Conservation (phyloP, 2,329 filamentous ascomycete species). For the Podosphaera fusca region DNA sequence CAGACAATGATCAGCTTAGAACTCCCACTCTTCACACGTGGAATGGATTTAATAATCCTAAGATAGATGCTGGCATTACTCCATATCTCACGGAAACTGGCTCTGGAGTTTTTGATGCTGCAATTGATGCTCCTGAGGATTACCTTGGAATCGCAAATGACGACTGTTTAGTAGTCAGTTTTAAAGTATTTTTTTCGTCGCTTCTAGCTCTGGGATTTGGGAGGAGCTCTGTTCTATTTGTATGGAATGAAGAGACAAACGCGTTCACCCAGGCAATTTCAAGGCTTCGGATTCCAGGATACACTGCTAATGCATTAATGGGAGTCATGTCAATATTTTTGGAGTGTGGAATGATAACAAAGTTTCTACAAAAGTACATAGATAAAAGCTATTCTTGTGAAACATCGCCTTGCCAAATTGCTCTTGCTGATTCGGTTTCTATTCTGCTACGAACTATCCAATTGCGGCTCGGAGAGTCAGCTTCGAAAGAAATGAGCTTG, state of each 20-base stretch:
- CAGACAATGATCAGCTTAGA: constrained; percentile 15
- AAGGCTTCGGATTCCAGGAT: constrained; percentile 25
- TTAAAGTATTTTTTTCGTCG: constrained; percentile 27
- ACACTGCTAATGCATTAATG: constrained; percentile 27
- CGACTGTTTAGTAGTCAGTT: constrained; percentile 23
- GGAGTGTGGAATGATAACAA: constrained; percentile 17
- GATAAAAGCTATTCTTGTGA: constrained; percentile 12
- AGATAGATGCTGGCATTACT: constrained; percentile 20
- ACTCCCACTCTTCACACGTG: constrained; percentile 34
- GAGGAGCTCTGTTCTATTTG: constrained; percentile 47
- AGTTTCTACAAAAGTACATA: constrained; percentile 12
- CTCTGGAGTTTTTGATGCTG: constrained; percentile 39
- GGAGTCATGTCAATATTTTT: constrained; percentile 18
- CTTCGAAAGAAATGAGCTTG: constrained; percentile 11
- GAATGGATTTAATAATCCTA: constrained; percentile 35
- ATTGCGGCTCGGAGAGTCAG: constrained; percentile 11
- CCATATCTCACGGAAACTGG: constrained; percentile 48
- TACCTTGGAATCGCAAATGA: constrained; percentile 19
- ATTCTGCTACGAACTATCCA: constrained; percentile 16
- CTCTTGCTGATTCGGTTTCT: constrained; percentile 18
- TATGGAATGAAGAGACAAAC: constrained; percentile 28
- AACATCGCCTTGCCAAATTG: constrained; percentile 13
- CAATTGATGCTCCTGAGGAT: constrained; percentile 23
- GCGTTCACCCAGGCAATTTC: constrained; percentile 28
- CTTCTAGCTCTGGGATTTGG: constrained; percentile 46